These are phyloP conservation scores for Silene conica DNA, from an alignment of 148 eudicot genomes.

Conservation along the genomic window DNA sequence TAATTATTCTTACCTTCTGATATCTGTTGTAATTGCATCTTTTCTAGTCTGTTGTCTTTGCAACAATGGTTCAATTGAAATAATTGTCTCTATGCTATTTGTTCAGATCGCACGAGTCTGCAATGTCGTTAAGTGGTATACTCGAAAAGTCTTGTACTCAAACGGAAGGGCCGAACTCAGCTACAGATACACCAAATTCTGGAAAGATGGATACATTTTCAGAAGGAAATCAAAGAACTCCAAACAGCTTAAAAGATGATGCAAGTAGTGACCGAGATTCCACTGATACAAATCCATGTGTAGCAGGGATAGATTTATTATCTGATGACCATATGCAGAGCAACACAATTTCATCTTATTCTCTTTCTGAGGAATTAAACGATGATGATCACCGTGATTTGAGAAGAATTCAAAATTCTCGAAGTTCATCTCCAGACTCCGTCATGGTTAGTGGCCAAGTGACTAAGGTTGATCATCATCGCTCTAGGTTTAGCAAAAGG, in stretches of 20 bases:
- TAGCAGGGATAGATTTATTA: constrained; percentile 26
- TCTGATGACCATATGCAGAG: constrained; percentile 19
- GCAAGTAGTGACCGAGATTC: constrained; percentile 8
- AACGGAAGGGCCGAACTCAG: constrained; percentile 9
- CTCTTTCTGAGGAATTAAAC: constrained; percentile 11
- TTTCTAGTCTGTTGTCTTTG: neutral
- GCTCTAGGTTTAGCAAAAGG: constrained; percentile 15
- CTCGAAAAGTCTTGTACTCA: constrained; percentile 18
- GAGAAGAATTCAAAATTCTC: constrained; percentile 15
- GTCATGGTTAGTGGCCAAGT: constrained; percentile 8
- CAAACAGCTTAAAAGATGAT: constrained; percentile 15
- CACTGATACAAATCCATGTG: constrained; percentile 24
- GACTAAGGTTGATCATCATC: constrained; percentile 6
- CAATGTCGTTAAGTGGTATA: constrained; percentile 14
- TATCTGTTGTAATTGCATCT: neutral
- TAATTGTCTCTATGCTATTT: constrained; percentile 4
- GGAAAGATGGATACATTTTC: constrained; percentile 11
- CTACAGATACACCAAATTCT: constrained; percentile 11
- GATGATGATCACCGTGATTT: constrained; percentile 11
- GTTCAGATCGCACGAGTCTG: constrained; percentile 22
- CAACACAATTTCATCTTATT: constrained; percentile 17
- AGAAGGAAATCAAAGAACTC: constrained; percentile 16
- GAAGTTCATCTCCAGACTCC: constrained; percentile 20
- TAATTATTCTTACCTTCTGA: neutral
- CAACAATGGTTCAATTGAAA: neutral